Conservation (phyloP, 129 eudicot genomes). For the Logfia minima region DNA sequence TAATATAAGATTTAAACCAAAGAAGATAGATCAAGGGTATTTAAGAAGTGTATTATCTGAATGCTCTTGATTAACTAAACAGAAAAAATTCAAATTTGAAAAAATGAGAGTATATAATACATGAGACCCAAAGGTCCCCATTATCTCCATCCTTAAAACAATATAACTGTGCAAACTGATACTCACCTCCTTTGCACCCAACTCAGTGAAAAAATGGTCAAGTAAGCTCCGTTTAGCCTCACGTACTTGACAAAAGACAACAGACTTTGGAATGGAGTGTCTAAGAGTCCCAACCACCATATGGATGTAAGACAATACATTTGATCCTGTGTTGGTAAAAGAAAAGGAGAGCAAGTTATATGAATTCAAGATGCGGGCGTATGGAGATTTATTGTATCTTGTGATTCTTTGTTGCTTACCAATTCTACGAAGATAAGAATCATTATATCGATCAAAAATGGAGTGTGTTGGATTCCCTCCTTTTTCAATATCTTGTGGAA, state of each 20-base stretch:
- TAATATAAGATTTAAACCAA: neutral
- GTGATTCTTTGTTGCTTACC: conserved; percentile 46
- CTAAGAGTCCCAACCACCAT: conserved; percentile 85
- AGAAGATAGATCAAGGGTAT: neutral
- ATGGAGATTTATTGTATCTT: neutral
- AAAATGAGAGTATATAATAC: neutral
- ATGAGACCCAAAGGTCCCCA: too few species aligned
- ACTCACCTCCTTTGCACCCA: conserved; percentile 87
- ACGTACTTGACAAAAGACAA: conserved; percentile 95
- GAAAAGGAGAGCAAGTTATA: neutral
- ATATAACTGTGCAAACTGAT: neutral
- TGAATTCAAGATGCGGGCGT: neutral
- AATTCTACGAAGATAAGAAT: conserved; percentile 83
- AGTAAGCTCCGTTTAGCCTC: conserved; percentile 93
- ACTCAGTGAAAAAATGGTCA: conserved; percentile 88
- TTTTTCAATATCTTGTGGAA: conserved; percentile 96
- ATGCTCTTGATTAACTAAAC: neutral
- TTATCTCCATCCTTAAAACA: too few species aligned
- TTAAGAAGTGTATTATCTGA: neutral
- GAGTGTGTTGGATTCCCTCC: conserved; percentile 99
- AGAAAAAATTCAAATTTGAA: too few species aligned
- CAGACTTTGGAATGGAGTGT: conserved; percentile 88
- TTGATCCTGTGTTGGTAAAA: conserved; percentile 56
- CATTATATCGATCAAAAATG: conserved; percentile 85
- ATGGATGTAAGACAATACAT: conserved; percentile 89